These are phyloP conservation scores for Thalassiosira oceanica DNA, from an alignment of 352 stramenopile genomes.

Conservation along the genomic window DNA sequence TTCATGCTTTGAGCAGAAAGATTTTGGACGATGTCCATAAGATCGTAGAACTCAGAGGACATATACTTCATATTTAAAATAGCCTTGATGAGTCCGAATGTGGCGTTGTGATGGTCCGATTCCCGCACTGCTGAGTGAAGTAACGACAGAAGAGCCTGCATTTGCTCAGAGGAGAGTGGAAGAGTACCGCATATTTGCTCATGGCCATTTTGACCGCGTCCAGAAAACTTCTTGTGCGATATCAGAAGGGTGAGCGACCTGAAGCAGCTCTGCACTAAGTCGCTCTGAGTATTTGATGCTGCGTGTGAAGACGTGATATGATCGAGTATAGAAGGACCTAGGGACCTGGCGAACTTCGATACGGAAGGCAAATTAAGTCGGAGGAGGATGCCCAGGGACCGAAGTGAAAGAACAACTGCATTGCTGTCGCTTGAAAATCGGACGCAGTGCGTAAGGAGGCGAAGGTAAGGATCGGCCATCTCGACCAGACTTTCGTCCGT, in stretches of 20 bases:
- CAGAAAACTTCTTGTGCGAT: slow-evolving; percentile 70
- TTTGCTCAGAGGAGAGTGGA: slow-evolving; percentile 70
- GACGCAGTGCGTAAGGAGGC: slow-evolving; percentile 88
- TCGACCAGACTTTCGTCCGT: slow-evolving; percentile 43
- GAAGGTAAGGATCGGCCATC: slow-evolving; percentile 90
- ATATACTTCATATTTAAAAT: slow-evolving; percentile 87
- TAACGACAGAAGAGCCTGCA: slow-evolving; percentile 89
- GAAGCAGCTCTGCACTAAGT: slow-evolving; percentile 95
- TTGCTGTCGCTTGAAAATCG: slow-evolving; percentile 89
- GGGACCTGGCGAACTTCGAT: slow-evolving; percentile 79
- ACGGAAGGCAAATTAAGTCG: slow-evolving; percentile 87
- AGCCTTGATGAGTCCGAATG: slow-evolving; percentile 90
- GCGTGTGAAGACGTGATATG: slow-evolving; percentile 86
- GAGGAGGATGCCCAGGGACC: slow-evolving; percentile 89
- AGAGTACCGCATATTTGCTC: too few species aligned
- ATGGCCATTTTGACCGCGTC: slow-evolving; percentile 78
- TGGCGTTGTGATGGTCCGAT: slow-evolving; percentile 92
- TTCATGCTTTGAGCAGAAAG: slow-evolving; percentile 91
- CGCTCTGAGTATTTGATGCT: slow-evolving; percentile 88
- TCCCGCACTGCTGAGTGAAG: slow-evolving; percentile 89
- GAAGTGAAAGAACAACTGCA: slow-evolving; percentile 89
- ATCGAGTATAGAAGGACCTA: slow-evolving; percentile 90
- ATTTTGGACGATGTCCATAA: slow-evolving; percentile 92
- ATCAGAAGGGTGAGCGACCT: slow-evolving; percentile 89
- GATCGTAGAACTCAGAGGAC: slow-evolving; percentile 93